Evolutionary conservation across 176 grass and related monocot species (phyloP), one percentile per base, ranked within the genome.

Genomic region (Urochloa ruziziensis): DNA sequence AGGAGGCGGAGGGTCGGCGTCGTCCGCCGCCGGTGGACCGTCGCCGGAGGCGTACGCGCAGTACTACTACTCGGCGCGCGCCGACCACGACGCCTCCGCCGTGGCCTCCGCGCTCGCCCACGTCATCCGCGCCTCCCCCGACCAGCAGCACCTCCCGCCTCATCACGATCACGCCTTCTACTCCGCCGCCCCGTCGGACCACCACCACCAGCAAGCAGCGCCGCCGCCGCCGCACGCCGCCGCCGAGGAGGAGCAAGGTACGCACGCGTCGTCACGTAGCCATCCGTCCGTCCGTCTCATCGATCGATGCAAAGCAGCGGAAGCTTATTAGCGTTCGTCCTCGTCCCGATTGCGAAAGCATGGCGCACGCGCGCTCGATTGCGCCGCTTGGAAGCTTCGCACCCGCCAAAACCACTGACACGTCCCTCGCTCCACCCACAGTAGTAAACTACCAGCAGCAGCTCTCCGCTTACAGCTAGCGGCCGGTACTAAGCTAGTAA

Each of bases 81-180:
- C 91, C 25, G 89, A 95, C 84, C 56, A 92, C 30, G 91, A 98
- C 82, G 84, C 93, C 56, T 69, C 91, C 48, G 91, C 87, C 74
- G 93, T 98, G 93, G 96, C 94, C 46, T 95, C 96, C 51, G 96
- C 96, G 47, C 93, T 98, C 8, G 73, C 90, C 51, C 90, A 92
- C 73, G 95, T 97, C 51, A 96, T 99, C 83, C 60, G 91, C 81
- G 83, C 91, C 30, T 81, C 81, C 48, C 86, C 88, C 4, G 80
- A 83, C n/a, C 79, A 82, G 57, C 37, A 82, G 57, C n/a, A n/a
- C n/a, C 66, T 3, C 4, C 47, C 24, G 24, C 25, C 46, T 12
- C 77, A 40, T 7, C 67, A 64, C 32, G 49, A 40, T 7, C 67
- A 64, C 32, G 49, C 36, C 44, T 72, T 83, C 58, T 73, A 90